Percentiles rank a stretch among this genome's conserved stretches.
Evolutionary conservation across 1,139 yeast genomes (phyloP).

Genomic region (Pichia cactophila): DNA sequence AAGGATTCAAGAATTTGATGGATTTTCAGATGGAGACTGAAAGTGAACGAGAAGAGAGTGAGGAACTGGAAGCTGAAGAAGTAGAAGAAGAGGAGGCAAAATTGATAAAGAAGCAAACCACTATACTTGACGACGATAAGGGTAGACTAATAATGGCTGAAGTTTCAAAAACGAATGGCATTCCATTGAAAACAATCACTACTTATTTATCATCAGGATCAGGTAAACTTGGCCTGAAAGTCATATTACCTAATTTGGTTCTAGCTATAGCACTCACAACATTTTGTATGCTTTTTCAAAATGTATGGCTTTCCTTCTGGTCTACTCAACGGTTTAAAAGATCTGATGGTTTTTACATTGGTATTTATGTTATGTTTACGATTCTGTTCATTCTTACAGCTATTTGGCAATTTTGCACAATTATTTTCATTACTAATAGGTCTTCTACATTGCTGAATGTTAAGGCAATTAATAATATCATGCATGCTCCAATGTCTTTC

Average conservation of each 20-base stretch:
- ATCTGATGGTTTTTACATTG: constrained; percentile 31
- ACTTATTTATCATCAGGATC: constrained; percentile 57
- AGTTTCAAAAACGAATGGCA: constrained; percentile 34
- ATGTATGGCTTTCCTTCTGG: constrained; percentile 52
- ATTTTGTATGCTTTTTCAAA: constrained; percentile 38
- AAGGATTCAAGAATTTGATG: constrained; percentile 49
- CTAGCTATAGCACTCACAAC: constrained; percentile 31
- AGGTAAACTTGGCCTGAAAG: constrained; percentile 36
- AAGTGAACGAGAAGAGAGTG: neutral
- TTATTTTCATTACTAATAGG: constrained; percentile 41
- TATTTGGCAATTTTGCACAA: constrained; percentile 23
- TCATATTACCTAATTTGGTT: constrained; percentile 36
- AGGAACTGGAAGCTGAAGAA: constrained; percentile 24
- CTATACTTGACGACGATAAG: constrained; percentile 14
- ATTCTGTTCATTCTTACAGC: constrained; percentile 30
- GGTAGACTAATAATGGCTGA: constrained; percentile 31
- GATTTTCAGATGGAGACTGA: constrained; percentile 32
- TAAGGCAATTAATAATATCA: constrained; percentile 33
- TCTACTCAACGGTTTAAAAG: constrained; percentile 33
- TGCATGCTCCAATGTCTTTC: constrained; percentile 50
- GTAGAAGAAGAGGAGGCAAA: constrained; percentile 20
- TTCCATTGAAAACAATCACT: constrained; percentile 37
- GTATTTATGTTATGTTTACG: constrained; percentile 48
- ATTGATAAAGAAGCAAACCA: constrained; percentile 22
- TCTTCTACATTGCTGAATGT: constrained; percentile 42